Conservation (phyloP, 768 basidiomycete species). For the Postia placenta region DNA sequence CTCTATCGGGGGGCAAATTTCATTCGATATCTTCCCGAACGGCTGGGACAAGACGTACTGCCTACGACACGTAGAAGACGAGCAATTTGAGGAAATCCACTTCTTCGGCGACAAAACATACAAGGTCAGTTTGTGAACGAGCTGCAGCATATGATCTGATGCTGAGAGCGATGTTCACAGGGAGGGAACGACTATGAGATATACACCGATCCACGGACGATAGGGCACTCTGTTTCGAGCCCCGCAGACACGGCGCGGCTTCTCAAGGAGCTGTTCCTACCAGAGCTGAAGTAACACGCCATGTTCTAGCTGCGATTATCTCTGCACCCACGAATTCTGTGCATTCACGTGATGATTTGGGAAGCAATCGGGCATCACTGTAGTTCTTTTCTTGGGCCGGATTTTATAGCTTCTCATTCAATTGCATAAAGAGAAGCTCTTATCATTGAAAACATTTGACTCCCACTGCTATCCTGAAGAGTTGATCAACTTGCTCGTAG, state of each 20-base stretch:
- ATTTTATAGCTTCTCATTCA: too few species aligned
- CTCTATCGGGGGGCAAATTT: constrained; percentile 93
- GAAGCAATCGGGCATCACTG: too few species aligned
- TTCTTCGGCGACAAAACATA: constrained; percentile 97
- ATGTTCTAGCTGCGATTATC: too few species aligned
- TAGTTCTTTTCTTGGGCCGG: too few species aligned
- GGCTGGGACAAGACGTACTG: constrained; percentile 99
- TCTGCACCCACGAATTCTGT: too few species aligned
- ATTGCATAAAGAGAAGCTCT: too few species aligned
- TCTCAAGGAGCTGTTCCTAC: constrained; percentile 61
- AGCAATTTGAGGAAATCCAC: constrained; percentile 90
- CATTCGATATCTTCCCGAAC: constrained; percentile 85
- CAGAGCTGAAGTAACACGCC: neutral
- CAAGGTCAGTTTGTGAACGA: constrained; percentile 33
- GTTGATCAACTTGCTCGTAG: too few species aligned
- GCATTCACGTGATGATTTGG: too few species aligned
- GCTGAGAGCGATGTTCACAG: too few species aligned
- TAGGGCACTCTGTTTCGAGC: constrained; percentile 75
- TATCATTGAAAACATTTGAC: too few species aligned
- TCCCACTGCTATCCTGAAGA: too few species aligned
- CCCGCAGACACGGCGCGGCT: constrained; percentile 71
- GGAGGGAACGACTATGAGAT: constrained; percentile 98
- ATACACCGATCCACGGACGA: constrained; percentile 70
- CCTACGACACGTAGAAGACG: constrained; percentile 72
- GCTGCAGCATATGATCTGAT: too few species aligned